Percentiles rank a stretch among this genome's conserved stretches.
phyloP scores from a whole-genome alignment of 129 eudicot genomes.

The Artemisia argyi region DNA sequence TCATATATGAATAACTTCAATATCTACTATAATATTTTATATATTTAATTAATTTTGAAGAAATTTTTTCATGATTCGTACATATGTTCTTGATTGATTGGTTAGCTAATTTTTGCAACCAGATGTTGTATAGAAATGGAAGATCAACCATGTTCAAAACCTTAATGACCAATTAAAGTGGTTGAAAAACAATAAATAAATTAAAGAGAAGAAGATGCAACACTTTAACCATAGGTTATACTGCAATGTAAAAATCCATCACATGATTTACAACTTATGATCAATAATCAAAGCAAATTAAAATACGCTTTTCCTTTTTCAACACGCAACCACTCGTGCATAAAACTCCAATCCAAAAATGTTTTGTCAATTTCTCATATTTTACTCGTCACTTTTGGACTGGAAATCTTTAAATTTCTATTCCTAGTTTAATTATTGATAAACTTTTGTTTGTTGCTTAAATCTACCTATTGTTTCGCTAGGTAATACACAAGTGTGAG shows the following conservation, averaged over 20 bases:
- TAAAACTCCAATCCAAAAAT: not conserved
- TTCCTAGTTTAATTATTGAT: too few relatives aligned
- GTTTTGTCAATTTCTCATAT: too few relatives aligned
- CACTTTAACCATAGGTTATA: not conserved
- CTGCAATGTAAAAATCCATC: not conserved
- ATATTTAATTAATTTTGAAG: constrained; percentile 6
- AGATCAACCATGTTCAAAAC: constrained; percentile 3
- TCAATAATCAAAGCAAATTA: not conserved
- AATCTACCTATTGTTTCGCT: not conserved
- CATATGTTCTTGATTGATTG: constrained; percentile 4
- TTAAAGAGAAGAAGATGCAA: constrained; percentile 1
- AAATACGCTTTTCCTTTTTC: not conserved
- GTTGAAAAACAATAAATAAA: not conserved
- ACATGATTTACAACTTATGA: not conserved
- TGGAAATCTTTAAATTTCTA: not conserved
- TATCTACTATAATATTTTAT: not conserved
- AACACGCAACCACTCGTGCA: not conserved
- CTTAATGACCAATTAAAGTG: not conserved
- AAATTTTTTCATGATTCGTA: constrained; percentile 12
- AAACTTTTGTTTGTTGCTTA: too few relatives aligned
- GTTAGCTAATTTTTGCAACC: not conserved
- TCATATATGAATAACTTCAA: constrained; percentile 14
- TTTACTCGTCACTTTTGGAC: not conserved
- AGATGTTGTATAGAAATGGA: constrained; percentile 11
- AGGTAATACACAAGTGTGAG: not conserved